phyloP scores from a whole-genome alignment of 1,284 basidiomycete species.

The Jaminaea rosea region DNA sequence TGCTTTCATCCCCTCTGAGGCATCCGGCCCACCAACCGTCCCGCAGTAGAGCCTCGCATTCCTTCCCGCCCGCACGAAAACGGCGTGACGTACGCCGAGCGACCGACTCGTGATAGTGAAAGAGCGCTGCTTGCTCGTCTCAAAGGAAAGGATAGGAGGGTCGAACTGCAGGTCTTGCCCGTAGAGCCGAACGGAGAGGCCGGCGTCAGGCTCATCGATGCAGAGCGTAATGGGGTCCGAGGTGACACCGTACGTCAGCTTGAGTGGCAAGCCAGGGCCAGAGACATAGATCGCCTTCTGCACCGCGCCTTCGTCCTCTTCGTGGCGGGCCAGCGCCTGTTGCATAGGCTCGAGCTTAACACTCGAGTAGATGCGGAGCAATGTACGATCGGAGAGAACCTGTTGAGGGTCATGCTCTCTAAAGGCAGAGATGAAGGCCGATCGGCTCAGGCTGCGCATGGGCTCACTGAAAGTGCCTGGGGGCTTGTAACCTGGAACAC shows the following conservation, averaged over 20 bases:
- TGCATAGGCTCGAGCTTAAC: constrained; percentile 28
- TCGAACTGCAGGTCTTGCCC: constrained; percentile 35
- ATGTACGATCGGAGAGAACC: constrained; percentile 34
- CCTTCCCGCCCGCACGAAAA: constrained; percentile 34
- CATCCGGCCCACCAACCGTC: constrained; percentile 7
- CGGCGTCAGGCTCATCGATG: constrained; percentile 33
- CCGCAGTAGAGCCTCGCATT: constrained; percentile 30
- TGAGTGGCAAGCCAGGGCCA: constrained; percentile 20
- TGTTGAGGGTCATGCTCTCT: constrained; percentile 22
- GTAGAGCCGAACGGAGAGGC: constrained; percentile 33
- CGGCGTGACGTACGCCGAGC: constrained; percentile 26
- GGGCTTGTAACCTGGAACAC: background rate
- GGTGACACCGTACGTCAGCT: constrained; percentile 28
- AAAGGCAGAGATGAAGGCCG: constrained; percentile 27
- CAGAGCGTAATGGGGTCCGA: constrained; percentile 31
- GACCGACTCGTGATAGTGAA: constrained; percentile 35
- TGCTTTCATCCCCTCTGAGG: background rate
- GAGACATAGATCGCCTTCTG: constrained; percentile 20
- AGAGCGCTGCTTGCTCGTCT: constrained; percentile 13
- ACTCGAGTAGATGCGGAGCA: constrained; percentile 32
- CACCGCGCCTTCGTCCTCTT: background rate
- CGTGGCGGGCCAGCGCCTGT: constrained; percentile 15
- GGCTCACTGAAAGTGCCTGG: constrained; percentile 26
- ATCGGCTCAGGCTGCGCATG: constrained; percentile 13
- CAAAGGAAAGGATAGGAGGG: constrained; percentile 37